These are phyloP conservation scores for Cercospora zeina DNA, from an alignment of 2,329 filamentous ascomycete genomes.

Conservation along the genomic window DNA sequence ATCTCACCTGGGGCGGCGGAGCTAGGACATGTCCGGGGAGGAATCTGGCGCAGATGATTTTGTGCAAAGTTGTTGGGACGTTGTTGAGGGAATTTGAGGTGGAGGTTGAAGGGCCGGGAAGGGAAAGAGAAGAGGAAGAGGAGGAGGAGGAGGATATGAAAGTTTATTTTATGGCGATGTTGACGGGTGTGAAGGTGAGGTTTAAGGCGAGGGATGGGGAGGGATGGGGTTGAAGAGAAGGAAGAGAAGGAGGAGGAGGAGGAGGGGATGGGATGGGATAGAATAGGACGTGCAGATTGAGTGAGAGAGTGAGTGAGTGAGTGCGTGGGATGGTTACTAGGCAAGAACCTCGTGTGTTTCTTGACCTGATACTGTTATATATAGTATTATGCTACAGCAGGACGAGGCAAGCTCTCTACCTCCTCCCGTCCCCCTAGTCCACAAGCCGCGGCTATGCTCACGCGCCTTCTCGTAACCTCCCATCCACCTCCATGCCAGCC, in stretches of 20 bases:
- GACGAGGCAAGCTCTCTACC: not conserved
- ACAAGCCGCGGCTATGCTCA: not conserved
- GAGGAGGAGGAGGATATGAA: constrained; percentile 17
- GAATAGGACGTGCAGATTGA: not conserved
- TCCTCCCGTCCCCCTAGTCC: not conserved
- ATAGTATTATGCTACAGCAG: not conserved
- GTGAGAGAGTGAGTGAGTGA: not conserved
- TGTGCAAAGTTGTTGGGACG: constrained; percentile 24
- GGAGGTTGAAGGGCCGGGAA: constrained; percentile 18
- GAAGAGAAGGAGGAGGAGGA: not conserved
- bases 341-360: too few relatives aligned
- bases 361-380: too few relatives aligned
- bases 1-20: constrained; percentile 32
- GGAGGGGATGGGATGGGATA: not conserved
- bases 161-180: constrained; percentile 26
- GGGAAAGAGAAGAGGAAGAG: too few relatives aligned
- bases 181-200: constrained; percentile 18
- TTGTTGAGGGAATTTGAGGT: constrained; percentile 23
- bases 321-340: too few relatives aligned
- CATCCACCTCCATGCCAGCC: too few relatives aligned
- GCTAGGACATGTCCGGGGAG: constrained; percentile 29
- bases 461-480: not conserved
- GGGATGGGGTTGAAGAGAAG: constrained; percentile 1
- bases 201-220: not conserved
- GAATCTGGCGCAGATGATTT: constrained; percentile 36